phyloP scores from a whole-genome alignment of 2,329 filamentous ascomycete genomes.

The Thelonectria olida region DNA sequence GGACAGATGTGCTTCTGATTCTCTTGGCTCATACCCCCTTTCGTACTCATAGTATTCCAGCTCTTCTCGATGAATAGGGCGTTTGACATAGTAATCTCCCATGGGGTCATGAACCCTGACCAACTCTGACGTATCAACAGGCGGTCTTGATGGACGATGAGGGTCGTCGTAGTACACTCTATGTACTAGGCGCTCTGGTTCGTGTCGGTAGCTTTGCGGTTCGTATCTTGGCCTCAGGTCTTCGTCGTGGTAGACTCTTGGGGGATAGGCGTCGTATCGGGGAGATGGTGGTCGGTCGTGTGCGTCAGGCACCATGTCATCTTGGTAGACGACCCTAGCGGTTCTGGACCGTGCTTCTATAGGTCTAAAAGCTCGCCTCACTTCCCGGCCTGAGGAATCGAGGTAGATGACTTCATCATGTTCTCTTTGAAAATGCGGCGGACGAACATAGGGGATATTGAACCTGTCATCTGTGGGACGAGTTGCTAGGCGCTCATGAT shows the following conservation, averaged over 20 bases:
- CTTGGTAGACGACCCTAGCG: constrained; percentile 14
- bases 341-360: constrained; percentile 24
- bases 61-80: constrained; percentile 48
- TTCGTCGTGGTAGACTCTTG: constrained; percentile 21
- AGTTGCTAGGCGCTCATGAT: not conserved
- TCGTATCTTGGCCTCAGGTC: constrained; percentile 19
- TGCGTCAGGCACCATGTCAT: constrained; percentile 10
- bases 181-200: constrained; percentile 6
- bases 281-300: constrained; percentile 5
- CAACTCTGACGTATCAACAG: constrained; percentile 53
- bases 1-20: constrained; percentile 15
- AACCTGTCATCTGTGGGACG: not conserved
- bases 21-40: constrained; percentile 19
- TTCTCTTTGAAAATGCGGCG: constrained; percentile 12
- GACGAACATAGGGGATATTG: not conserved
- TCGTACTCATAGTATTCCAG: constrained; percentile 39
- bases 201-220: constrained; percentile 15
- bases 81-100: constrained; percentile 57
- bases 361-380: constrained; percentile 32
- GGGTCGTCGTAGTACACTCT: constrained; percentile 22
- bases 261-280: constrained; percentile 20
- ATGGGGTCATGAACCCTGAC: constrained; percentile 55
- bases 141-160: constrained; percentile 13
- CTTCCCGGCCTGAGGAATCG: constrained; percentile 36
- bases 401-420: constrained; percentile 40